Evolutionary conservation across 2,329 filamentous ascomycete species (phyloP).

Genomic region (Emergomyces orientalis): DNA sequence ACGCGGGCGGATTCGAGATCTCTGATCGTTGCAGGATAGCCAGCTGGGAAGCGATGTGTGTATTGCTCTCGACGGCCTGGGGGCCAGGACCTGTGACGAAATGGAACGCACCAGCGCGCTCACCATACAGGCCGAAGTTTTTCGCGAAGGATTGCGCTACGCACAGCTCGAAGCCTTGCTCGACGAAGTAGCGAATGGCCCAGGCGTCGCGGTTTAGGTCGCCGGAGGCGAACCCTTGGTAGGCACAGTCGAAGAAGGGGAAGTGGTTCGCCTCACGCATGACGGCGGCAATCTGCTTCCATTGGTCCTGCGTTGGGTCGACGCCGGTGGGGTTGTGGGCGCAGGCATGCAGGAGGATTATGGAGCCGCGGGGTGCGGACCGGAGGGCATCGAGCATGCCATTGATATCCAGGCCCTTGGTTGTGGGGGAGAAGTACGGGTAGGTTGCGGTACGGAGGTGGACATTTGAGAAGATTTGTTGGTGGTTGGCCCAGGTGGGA

Average conservation of each 20-base stretch:
- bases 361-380: constrained; percentile 64
- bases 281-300: constrained; percentile 75
- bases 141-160: constrained; percentile 55
- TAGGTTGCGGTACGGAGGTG: constrained; percentile 68
- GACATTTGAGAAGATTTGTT: constrained; percentile 96
- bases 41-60: constrained; percentile 72
- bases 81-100: constrained; percentile 65
- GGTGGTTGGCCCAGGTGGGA: constrained; percentile 97
- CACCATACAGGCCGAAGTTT: constrained; percentile 78
- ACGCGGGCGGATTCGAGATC: constrained; percentile 93
- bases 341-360: constrained; percentile 89
- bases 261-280: constrained; percentile 75
- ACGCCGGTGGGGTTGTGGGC: constrained; percentile 98
- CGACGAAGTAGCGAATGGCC: constrained; percentile 89
- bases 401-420: constrained; percentile 82
- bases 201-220: constrained; percentile 75
- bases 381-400: constrained; percentile 69
- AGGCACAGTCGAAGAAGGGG: constrained; percentile 96
- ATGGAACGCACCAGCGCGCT: constrained; percentile 94
- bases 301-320: constrained; percentile 87
- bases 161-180: constrained; percentile 70
- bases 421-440: constrained; percentile 86
- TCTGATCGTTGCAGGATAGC: constrained; percentile 92
- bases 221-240: constrained; percentile 95
- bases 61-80: constrained; percentile 52